A percentile compares a stretch with the other conserved stretches of the same genome.
phyloP scores from a whole-genome alignment of 2,329 filamentous ascomycete species.

The Colletotrichum theobromicola region DNA sequence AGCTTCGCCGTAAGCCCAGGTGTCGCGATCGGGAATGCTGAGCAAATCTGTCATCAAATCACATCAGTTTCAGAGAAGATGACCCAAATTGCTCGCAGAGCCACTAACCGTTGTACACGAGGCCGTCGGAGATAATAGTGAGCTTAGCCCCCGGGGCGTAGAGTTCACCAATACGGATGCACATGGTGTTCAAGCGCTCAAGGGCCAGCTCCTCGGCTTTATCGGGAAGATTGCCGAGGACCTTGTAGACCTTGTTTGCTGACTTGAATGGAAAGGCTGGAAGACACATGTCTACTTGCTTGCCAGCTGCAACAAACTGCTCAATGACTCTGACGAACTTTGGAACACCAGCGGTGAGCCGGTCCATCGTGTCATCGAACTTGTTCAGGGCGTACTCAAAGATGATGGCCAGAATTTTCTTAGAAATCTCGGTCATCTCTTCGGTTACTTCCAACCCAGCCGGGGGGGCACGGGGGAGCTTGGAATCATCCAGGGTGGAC shows the following conservation, averaged over 20 bases:
- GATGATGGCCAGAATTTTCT: background rate
- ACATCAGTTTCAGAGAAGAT: background rate
- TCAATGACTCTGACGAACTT: background rate
- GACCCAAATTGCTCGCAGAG: fast-evolving
- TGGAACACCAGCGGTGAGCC: background rate
- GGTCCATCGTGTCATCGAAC: background rate
- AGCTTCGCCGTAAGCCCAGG: background rate
- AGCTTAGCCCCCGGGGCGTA: background rate
- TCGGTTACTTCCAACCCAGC: background rate
- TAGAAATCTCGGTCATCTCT: background rate
- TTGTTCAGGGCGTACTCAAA: background rate
- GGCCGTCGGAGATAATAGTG: background rate
- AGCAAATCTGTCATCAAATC: background rate
- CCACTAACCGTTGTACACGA: background rate
- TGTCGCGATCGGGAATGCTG: background rate
- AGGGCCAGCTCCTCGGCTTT: background rate
- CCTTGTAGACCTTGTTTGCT: background rate
- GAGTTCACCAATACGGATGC: background rate
- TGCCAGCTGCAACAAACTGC: fast-evolving
- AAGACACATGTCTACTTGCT: background rate
- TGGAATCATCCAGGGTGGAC: background rate
- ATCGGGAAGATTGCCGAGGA: background rate
- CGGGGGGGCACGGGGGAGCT: background rate
- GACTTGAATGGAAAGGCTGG: background rate
- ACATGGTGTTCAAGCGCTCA: background rate